Evolutionary conservation across 202 grass and related monocot genomes (phyloP).

Genomic region (Musa balbisiana): DNA sequence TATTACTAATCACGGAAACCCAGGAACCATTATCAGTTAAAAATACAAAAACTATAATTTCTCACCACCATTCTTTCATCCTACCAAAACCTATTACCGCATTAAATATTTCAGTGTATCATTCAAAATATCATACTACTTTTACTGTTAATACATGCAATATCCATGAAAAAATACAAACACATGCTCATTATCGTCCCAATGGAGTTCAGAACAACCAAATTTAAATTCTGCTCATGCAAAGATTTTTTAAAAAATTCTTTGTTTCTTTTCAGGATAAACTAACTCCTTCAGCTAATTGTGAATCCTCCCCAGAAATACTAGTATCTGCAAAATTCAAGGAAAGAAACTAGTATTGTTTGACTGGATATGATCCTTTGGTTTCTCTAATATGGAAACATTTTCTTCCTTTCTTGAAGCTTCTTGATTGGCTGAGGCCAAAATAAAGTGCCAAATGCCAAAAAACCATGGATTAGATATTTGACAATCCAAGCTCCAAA

Average conservation of each 20-base stretch:
- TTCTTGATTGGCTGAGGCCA: constrained; percentile 27
- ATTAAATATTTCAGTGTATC: not conserved
- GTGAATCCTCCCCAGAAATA: constrained; percentile 7
- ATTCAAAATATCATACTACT: not conserved
- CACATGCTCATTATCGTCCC: not conserved
- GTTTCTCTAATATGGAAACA: constrained; percentile 32
- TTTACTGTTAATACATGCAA: not conserved
- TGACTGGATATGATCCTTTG: constrained; percentile 15
- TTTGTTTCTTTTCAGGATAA: constrained; percentile 1
- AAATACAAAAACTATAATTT: not conserved
- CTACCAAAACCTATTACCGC: not conserved
- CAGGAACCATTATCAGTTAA: not conserved
- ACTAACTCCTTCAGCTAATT: constrained; percentile 3
- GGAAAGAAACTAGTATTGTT: constrained; percentile 23
- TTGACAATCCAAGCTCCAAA: not conserved
- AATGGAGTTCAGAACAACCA: not conserved
- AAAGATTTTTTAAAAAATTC: not conserved
- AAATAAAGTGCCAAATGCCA: not conserved
- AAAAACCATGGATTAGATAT: constrained; percentile 6
- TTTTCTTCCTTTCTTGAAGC: constrained; percentile 21
- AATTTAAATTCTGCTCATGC: not conserved
- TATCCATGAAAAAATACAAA: not conserved
- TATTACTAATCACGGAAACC: not conserved
- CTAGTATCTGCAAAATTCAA: not conserved
- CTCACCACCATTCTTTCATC: not conserved